Evolutionary conservation across 2,329 filamentous ascomycete genomes (phyloP).

Genomic region (Daldinia sp.): DNA sequence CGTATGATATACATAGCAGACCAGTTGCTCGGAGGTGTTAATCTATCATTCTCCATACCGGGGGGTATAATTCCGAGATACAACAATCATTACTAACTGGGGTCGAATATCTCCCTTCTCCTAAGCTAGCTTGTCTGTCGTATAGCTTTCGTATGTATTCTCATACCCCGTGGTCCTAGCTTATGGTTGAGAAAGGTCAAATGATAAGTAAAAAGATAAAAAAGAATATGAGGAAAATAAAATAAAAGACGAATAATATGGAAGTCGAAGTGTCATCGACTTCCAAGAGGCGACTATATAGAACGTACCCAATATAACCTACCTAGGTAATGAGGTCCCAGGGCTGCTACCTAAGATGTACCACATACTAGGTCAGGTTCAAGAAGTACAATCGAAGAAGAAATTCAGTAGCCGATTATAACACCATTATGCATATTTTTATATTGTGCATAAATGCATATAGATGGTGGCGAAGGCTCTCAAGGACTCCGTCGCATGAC

Average conservation of each 20-base stretch:
- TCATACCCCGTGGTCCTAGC: too few relatives aligned
- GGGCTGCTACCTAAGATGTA: too few relatives aligned
- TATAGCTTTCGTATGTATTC: too few relatives aligned
- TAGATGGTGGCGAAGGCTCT: neutral
- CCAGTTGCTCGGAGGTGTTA: too few relatives aligned
- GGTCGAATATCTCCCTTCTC: too few relatives aligned
- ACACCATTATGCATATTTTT: neutral
- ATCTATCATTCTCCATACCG: too few relatives aligned
- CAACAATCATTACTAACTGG: too few relatives aligned
- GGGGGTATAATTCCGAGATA: too few relatives aligned
- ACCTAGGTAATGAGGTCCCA: neutral
- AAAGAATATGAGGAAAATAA: neutral
- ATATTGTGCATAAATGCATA: conserved; percentile 5
- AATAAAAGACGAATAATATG: neutral
- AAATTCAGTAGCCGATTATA: neutral
- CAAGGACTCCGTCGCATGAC: neutral
- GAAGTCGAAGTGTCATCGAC: neutral
- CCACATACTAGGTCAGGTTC: neutral
- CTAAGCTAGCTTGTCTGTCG: too few relatives aligned
- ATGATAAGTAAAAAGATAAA: too few relatives aligned
- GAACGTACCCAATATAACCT: neutral
- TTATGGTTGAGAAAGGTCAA: too few relatives aligned
- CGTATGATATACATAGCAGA: neutral
- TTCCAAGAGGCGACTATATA: neutral
- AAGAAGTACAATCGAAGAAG: neutral